Base-by-base conservation (phyloP, 139 green algal species). In the Chlamydomonas incerta region DNA sequence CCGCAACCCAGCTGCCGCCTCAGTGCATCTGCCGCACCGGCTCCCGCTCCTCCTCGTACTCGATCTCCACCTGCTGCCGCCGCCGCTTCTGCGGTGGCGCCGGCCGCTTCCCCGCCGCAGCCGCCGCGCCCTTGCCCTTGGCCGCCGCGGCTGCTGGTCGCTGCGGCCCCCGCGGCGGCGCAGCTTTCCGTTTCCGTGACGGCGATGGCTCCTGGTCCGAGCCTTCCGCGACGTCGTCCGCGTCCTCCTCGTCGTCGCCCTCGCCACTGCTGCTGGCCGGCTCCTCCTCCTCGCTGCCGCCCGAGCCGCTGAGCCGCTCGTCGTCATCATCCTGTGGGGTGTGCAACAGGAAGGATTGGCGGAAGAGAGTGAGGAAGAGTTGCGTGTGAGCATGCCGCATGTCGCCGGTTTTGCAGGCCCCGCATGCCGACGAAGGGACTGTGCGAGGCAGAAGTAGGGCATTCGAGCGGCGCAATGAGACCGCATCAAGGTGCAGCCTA, bases 11-110 rank as follows among this genome's bases (percentile, higher is more conserved):
- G 9, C 8, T 21, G 20, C 55, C 2, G 18, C 18, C 55, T 60
- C 55, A 66, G 60, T 81, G 81, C 81, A 87, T 76, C 76, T 85
- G 66, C 77, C 86, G 81, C 72, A 24, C 60, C 60, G 66, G 76
- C 86, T 93, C 93, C 35, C 77, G 81, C 89, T 97, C 95, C 88
- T 94, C 87, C 87, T 97, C 95, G 71, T 96, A 96, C 86, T 97
- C 95, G 41, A 97, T 92, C 90, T 97, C 95, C 37, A 96, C 33
- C 63, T 88, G 55, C 60, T 72, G 67, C 72, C 77, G 77, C 63
- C 46, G 60, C 77, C 77, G 63, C 77, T 83, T 83, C 14, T 8
- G n/a, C 29, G 77, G 60, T 63, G 65, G 50, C 68, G 33, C 17
- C 67, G 34, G 34, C 77, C 34, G 46, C 26, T 47, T 71, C 60